Conservation (phyloP, 805 yeast genomes). For the Debaryomyces hansenii region DNA sequence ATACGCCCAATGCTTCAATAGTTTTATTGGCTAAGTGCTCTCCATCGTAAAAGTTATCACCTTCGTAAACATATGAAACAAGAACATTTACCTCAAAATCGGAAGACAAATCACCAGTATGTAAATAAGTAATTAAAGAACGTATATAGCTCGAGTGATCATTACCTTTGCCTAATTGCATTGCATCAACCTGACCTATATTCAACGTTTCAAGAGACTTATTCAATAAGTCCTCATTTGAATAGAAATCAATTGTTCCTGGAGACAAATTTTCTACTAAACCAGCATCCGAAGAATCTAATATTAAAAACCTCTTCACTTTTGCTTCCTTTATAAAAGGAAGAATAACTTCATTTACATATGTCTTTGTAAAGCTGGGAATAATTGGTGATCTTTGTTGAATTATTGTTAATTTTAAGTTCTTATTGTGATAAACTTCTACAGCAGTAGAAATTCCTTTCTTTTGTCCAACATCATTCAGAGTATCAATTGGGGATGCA, state of each 20-base stretch:
- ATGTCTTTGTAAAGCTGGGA: slow-evolving; percentile 56
- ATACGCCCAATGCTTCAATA: slow-evolving; percentile 18
- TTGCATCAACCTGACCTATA: slow-evolving; percentile 13
- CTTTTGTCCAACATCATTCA: slow-evolving; percentile 10
- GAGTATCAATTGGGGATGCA: slow-evolving; percentile 68
- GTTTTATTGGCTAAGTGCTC: slow-evolving; percentile 44
- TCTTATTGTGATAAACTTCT: slow-evolving; percentile 57
- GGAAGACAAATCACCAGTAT: slow-evolving; percentile 1
- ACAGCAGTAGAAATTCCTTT: slow-evolving; percentile 56
- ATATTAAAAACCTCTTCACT: slow-evolving; percentile 49
- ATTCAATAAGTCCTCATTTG: slow-evolving; percentile 31
- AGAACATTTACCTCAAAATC: slow-evolving; percentile 34
- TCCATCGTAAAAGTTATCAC: slow-evolving; percentile 83
- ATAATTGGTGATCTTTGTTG: slow-evolving; percentile 85
- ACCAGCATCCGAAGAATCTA: slow-evolving; percentile 77
- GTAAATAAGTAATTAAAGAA: slow-evolving; percentile 4
- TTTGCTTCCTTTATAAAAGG: slow-evolving; percentile 46
- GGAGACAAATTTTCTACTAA: slow-evolving; percentile 24
- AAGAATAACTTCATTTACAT: slow-evolving; percentile 49
- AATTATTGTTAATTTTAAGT: slow-evolving; percentile 50
- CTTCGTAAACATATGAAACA: slow-evolving; percentile 78
- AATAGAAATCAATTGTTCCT: slow-evolving; percentile 25
- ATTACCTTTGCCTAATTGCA: slow-evolving; percentile 2
- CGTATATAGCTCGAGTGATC: slow-evolving; percentile 12
- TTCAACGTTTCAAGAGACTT: slow-evolving; percentile 29